Evolutionary conservation across 148 eudicot species (phyloP), one percentile per base, ranked within the genome.

Genomic region (Chenopodium suecicum): DNA sequence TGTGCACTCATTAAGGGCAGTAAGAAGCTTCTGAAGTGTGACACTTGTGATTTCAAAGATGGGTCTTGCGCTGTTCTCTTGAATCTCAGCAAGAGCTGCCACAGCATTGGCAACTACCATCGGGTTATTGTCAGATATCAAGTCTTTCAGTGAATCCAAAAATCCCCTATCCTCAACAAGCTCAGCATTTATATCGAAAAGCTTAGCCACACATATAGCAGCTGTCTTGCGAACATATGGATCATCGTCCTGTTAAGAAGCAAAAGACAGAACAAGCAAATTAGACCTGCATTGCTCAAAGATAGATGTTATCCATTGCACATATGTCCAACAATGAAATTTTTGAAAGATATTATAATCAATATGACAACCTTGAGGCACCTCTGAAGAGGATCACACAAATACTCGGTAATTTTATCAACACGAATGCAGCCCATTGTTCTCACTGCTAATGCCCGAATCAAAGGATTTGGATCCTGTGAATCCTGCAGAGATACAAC

Each of bases 31-130:
- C 60, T 91, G 73, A 67, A 96, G 93, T 73, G 97, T 96, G 78
- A 89, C 91, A 85, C 95, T 94, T 64, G 93, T 94, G 83, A 96
- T 94, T 84, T 94, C 99, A 86, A 96, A 94, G 78, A 96, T 87
- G 65, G 98, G 95, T 70, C 81, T 92, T 83, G 87, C 86, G 81
- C 98, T 92, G 80, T 84, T 91, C 84, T 96, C 99, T 82, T 96
- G 98, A 88, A 96, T 94, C 89, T 96, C 99, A 23, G 99, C 95
- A 80, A 97, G 93, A 78, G 99, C 97, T 34, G 99, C 99, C 78
- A 97, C 98, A 85, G 99, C 99, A 89, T 97, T 97, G 78, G 99
- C 99, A 78, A 97, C 99, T 80, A 97, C 99, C 99, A 97, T 97
- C 31, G 99, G 99, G 75, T 97, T 97, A 86, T 97, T 97, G 84